These are phyloP conservation scores for Vitis rupestris DNA, from an alignment of 164 flowering plant species.

Conservation along the genomic window DNA sequence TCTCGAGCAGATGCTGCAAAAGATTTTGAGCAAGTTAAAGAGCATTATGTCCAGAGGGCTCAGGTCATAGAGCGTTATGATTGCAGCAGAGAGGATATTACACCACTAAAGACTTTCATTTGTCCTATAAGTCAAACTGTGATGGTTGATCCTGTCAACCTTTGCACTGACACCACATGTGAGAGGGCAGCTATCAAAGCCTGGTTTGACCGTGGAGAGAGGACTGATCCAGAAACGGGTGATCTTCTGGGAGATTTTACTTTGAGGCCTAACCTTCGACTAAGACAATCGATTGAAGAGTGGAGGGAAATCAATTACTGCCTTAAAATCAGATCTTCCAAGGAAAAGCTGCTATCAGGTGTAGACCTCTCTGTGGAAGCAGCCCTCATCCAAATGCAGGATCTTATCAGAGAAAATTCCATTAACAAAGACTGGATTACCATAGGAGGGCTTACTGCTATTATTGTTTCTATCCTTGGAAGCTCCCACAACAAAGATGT, in stretches of 20 bases:
- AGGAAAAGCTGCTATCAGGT: constrained; percentile 36
- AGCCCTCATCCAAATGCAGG: constrained; percentile 49
- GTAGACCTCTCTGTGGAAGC: constrained; percentile 32
- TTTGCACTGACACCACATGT: constrained; percentile 69
- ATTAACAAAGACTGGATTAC: constrained; percentile 74
- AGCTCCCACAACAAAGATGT: constrained; percentile 39
- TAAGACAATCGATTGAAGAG: constrained; percentile 70
- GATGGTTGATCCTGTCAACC: constrained; percentile 79
- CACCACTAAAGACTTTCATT: constrained; percentile 48
- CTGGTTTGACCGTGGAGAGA: constrained; percentile 48
- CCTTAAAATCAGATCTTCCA: constrained; percentile 51
- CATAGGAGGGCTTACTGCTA: constrained; percentile 52
- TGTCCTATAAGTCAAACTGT: constrained; percentile 47
- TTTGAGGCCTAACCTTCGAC: constrained; percentile 50
- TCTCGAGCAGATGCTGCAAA: constrained; percentile 75
- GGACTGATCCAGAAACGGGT: constrained; percentile 60
- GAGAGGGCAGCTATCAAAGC: constrained; percentile 57
- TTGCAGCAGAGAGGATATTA: constrained; percentile 37
- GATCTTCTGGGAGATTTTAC: constrained; percentile 50
- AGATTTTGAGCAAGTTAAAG: constrained; percentile 53
- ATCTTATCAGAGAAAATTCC: constrained; percentile 51
- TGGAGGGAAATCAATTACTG: constrained; percentile 80
- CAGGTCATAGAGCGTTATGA: constrained; percentile 43
- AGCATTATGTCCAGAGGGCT: constrained; percentile 43
- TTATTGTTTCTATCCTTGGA: constrained; percentile 40